These are phyloP conservation scores for Fragilaria crotonensis DNA, from an alignment of 108 stramenopile species.

Conservation along the genomic window DNA sequence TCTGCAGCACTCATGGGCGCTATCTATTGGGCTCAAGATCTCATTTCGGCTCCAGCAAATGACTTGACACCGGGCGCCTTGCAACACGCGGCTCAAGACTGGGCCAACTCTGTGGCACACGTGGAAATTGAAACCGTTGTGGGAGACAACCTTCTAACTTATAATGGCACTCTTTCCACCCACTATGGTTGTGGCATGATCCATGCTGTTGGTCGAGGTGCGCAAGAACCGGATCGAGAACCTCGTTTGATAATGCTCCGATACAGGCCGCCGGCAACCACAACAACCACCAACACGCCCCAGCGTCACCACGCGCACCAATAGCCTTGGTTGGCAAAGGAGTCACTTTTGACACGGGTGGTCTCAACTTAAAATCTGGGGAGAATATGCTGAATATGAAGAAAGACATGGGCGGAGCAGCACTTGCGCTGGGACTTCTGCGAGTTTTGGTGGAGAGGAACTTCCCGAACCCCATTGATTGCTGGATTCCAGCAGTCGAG, in stretches of 20 bases:
- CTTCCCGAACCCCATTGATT: background rate
- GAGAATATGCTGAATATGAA: slow-evolving; percentile 36
- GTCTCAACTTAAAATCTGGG: slow-evolving; percentile 35
- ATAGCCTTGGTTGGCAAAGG: slow-evolving; percentile 41
- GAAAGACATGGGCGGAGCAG: slow-evolving; percentile 45
- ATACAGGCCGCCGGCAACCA: background rate
- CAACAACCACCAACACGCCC: background rate
- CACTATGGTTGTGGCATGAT: slow-evolving; percentile 11
- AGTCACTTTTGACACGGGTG: slow-evolving; percentile 43
- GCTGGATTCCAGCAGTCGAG: background rate
- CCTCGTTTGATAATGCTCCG: slow-evolving; percentile 5
- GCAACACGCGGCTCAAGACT: background rate
- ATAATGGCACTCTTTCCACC: background rate
- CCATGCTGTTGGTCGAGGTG: background rate
- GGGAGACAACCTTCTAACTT: slow-evolving; percentile 1
- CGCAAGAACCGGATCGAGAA: background rate
- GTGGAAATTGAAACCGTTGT: slow-evolving; percentile 1
- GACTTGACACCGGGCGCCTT: slow-evolving; percentile 4
- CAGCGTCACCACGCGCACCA: too few relatives aligned
- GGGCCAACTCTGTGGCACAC: background rate
- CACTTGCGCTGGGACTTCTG: slow-evolving; percentile 23
- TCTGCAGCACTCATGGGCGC: background rate
- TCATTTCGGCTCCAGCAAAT: slow-evolving; percentile 3
- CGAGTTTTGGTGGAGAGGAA: background rate
- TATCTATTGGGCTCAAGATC: slow-evolving; percentile 4